A percentile compares a stretch with the other conserved stretches of the same genome.
Conservation (phyloP, 768 basidiomycete genomes). For the Mrakia gelida region DNA sequence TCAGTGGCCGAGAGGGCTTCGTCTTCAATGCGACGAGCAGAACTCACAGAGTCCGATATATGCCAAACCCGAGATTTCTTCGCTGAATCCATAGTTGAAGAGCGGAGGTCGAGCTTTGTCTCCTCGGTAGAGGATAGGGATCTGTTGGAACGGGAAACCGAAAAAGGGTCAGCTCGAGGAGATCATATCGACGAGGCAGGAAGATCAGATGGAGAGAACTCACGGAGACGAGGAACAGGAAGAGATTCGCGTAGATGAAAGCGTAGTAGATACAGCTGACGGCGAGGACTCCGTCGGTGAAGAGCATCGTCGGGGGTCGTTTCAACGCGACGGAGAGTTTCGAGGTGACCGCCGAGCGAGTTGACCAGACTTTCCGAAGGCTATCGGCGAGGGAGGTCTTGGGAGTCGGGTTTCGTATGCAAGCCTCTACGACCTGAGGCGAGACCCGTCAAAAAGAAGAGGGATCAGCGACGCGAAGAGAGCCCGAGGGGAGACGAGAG, state of each 20-base stretch:
- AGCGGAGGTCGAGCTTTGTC: not conserved
- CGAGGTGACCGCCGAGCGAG: not conserved
- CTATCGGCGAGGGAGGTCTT: not conserved
- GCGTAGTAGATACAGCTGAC: constrained; percentile 3
- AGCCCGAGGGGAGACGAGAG: not conserved
- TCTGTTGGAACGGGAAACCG: not conserved
- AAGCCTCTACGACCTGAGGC: not conserved
- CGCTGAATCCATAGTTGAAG: not conserved
- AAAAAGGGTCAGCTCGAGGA: not conserved
- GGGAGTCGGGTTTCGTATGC: not conserved
- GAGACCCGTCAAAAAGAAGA: not conserved
- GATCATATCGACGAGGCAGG: not conserved
- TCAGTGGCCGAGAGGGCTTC: not conserved
- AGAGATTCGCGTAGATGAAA: not conserved
- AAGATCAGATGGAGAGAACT: not conserved
- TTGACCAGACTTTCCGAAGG: not conserved
- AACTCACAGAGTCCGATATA: not conserved
- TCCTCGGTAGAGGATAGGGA: not conserved
- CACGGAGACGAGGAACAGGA: not conserved
- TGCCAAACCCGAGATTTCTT: not conserved
- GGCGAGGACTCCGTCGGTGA: not conserved
- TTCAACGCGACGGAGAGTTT: not conserved
- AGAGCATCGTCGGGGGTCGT: constrained; percentile 3
- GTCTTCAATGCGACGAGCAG: not conserved
- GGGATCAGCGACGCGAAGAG: not conserved